These are phyloP conservation scores for Diplodia intermedia DNA, from an alignment of 2,329 filamentous ascomycete genomes.

Conservation along the genomic window DNA sequence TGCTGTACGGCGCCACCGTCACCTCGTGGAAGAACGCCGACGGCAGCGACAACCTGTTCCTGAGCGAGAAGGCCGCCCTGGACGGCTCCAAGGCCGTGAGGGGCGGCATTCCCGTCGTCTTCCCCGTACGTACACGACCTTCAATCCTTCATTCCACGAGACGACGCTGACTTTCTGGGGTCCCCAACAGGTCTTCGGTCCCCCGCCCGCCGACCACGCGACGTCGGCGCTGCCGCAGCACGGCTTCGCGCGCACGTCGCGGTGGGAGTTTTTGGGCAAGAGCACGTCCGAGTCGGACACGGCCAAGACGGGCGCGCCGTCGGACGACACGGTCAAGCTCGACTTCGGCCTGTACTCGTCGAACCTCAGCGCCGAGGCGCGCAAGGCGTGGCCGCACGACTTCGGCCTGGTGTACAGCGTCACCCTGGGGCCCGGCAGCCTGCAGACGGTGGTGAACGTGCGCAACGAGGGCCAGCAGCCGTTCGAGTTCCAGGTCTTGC, in stretches of 20 bases:
- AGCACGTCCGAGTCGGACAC: constrained; percentile 69
- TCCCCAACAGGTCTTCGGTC: constrained; percentile 76
- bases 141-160: background rate
- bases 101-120: constrained; percentile 90
- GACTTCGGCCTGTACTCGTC: constrained; percentile 88
- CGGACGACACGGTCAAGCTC: constrained; percentile 76
- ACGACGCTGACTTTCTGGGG: background rate
- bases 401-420: constrained; percentile 95
- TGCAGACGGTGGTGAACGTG: constrained; percentile 84
- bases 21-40: constrained; percentile 82
- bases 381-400: constrained; percentile 79
- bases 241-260: constrained; percentile 87
- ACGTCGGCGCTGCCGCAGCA: constrained; percentile 86
- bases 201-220: constrained; percentile 75
- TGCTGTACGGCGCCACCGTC: constrained; percentile 92
- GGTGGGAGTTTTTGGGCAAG: constrained; percentile 95
- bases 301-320: constrained; percentile 41
- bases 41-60: constrained; percentile 82
- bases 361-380: constrained; percentile 71
- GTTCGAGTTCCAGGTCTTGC: constrained; percentile 89
- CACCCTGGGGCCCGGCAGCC: constrained; percentile 74
- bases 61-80: constrained; percentile 79
- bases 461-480: constrained; percentile 82
- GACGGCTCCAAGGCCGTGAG: constrained; percentile 90
- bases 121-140: constrained; percentile 69